These are phyloP conservation scores for Trichoderma sp. DNA, from an alignment of 2,329 filamentous ascomycete genomes.

Conservation along the genomic window DNA sequence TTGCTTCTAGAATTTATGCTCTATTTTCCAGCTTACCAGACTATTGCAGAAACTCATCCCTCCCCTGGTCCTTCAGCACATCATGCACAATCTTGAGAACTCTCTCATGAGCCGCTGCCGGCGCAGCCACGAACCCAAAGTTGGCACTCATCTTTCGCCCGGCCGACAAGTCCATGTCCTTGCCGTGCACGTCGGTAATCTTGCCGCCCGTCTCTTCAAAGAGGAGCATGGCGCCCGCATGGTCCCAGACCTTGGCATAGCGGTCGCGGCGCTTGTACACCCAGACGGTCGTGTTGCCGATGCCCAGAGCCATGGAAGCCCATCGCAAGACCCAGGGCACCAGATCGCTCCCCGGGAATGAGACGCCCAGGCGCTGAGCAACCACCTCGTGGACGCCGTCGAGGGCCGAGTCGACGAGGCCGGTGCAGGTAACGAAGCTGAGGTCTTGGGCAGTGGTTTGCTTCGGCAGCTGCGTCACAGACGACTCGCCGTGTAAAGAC, in stretches of 20 bases:
- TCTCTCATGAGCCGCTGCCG: constrained; percentile 45
- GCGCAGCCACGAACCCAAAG: constrained; percentile 60
- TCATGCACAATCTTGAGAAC: constrained; percentile 70
- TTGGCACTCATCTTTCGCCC: constrained; percentile 55
- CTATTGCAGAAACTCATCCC: constrained; percentile 33
- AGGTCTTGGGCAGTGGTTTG: constrained; percentile 33
- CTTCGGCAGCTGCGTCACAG: neutral
- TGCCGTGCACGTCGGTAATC: constrained; percentile 58
- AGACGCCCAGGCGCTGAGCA: constrained; percentile 46
- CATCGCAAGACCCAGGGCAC: constrained; percentile 61
- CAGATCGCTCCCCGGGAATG: constrained; percentile 54
- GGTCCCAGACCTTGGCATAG: constrained; percentile 61
- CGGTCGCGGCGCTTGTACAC: constrained; percentile 54
- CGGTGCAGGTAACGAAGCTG: constrained; percentile 52
- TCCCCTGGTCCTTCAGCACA: constrained; percentile 59
- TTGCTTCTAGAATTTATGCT: neutral
- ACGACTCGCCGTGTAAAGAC: constrained; percentile 39
- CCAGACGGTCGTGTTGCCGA: constrained; percentile 59
- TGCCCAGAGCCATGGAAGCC: constrained; percentile 54
- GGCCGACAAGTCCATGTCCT: constrained; percentile 51
- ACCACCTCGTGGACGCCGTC: constrained; percentile 51
- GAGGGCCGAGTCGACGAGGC: constrained; percentile 52
- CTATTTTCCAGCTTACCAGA: neutral
- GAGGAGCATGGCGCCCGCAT: constrained; percentile 61
- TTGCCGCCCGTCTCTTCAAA: constrained; percentile 60